Base-by-base conservation (phyloP, 768 basidiomycete species). In the Tricholoma flavovirens region DNA sequence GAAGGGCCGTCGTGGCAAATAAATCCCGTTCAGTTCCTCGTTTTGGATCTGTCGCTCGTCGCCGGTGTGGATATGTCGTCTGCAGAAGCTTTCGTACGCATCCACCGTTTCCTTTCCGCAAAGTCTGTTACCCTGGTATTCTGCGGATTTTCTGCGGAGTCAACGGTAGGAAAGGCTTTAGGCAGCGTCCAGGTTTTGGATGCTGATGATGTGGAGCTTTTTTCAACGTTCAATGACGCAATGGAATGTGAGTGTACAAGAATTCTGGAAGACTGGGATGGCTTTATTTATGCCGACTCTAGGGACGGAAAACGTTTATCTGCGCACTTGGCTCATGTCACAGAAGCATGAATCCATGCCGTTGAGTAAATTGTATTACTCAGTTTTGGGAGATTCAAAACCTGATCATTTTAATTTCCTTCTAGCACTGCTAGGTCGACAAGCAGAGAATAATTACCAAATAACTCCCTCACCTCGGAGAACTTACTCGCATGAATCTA, bases 291-390 rank as follows among this genome's bases (percentile, higher is more conserved):
- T n/a, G 8, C 30, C 15, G 21, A 8, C 26, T 49, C 22, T 15
- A 80, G 90, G 94, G 94, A 95, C 92, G 0, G 94, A 98, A 73
- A 98, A 98, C 70, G 88, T 83, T 0, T 97, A 97, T 71, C 66
- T 98, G 59, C 82, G 81, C 53, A 86, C 88, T 7, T 90, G 88
- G 88, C 88, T 88, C 60, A 74, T 76, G 57, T 80, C 83, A 0
- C 83, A 83, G 64, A 86, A 86, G 63, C 67, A 77, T 19, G 84
- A 88, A 64, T 73, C 69, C 26, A 62, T 68, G 21, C 64, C 54
- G 55, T 73, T 84, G 55, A 63, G 83, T 80, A 60, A 11, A 70
- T 67, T 12, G 26, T 15, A 30, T 9, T 26, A 56, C 5, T 3
- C 14, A 2, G n/a, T 32, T 38, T 53, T 19, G 6, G 8, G 35